Base-by-base conservation (phyloP, 2,329 filamentous ascomycete species). In the Metarhizium album region DNA sequence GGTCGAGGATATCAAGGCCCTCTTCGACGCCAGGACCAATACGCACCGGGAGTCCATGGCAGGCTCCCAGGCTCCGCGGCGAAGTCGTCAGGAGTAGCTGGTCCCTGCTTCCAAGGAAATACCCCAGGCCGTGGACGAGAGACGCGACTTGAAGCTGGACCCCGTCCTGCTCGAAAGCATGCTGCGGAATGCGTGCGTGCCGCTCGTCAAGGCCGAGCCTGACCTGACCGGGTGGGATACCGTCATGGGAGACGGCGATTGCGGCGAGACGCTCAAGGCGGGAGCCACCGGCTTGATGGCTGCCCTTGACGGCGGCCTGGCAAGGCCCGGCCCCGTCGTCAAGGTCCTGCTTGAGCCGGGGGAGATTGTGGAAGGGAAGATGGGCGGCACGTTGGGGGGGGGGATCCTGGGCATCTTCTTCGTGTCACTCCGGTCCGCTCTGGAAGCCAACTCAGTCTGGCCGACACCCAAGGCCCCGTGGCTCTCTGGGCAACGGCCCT, bases 191-290 rank as follows among this genome's bases (percentile, higher is more conserved):
- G 80, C 67, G 49, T 86, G 65, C 67, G 72, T 58, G 54, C 72
- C 68, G 2, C 71, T 80, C 2, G 68, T 83, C 45, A 68, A 68
- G 8, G 79, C 80, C 3, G 81, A 84, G 61, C 79, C 80, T 0
- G 76, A 83, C 52, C 67, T 84, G 42, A 84, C 82, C 1, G 74
- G 69, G 53, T 83, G 77, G 74, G 80, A 84, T 61, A 80, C 75
- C 4, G 62, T 80, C 45, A 79, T 83, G 73, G 80, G 80, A 35
- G 82, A 84, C 57, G 81, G 81, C 11, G 81, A 84, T 64, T 85
- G 81, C 60, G 82, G 82, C 37, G 79, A 85, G 59, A 79, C 76
- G 2, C 68, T 81, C 49, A 74, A 76, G 64, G 74, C 72, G 0
- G 78, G 78, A 1, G 77, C 77, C 0, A 70, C 61, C 4, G 64